These are phyloP conservation scores for Babesia bovis DNA, from an alignment of 169 alveolate genomes.

Conservation along the genomic window DNA sequence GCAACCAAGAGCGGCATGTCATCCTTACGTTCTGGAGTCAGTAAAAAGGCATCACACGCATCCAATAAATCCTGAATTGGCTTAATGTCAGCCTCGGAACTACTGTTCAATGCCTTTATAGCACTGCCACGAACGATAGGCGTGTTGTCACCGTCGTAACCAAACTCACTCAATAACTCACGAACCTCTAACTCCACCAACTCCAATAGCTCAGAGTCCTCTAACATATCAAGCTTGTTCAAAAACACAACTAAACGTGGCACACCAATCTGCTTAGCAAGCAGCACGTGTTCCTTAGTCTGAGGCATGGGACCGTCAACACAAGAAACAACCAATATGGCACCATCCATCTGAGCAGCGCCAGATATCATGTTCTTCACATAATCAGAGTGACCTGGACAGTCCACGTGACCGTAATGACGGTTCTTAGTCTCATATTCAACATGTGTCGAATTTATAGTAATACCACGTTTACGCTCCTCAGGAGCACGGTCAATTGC, in stretches of 20 bases:
- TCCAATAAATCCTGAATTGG: conserved; percentile 81
- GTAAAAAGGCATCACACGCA: conserved; percentile 85
- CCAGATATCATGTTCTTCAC: conserved; percentile 96
- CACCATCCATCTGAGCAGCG: conserved; percentile 95
- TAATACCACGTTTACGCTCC: conserved; percentile 92
- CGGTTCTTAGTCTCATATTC: conserved; percentile 86
- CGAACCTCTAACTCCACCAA: conserved; percentile 94
- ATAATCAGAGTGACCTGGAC: conserved; percentile 97
- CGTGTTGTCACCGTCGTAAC: conserved; percentile 89
- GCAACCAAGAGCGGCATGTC: conserved; percentile 89
- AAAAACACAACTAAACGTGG: conserved; percentile 88
- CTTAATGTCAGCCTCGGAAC: conserved; percentile 67
- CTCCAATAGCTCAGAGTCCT: conserved; percentile 90
- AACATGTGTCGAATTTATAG: conserved; percentile 90
- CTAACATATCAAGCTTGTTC: conserved; percentile 90
- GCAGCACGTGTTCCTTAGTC: conserved; percentile 88
- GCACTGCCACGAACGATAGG: conserved; percentile 92
- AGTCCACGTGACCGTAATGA: conserved; percentile 95
- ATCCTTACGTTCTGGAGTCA: conserved; percentile 80
- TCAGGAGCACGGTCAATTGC: conserved; percentile 92
- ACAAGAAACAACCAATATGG: conserved; percentile 92
- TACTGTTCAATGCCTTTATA: conserved; percentile 83
- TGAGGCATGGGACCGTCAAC: conserved; percentile 97
- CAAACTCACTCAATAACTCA: conserved; percentile 85
- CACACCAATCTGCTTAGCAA: conserved; percentile 89